Percentiles rank a stretch among this genome's conserved stretches.
Evolutionary conservation across 2,329 filamentous ascomycete species (phyloP).

Genomic region (Xylaria sp.): DNA sequence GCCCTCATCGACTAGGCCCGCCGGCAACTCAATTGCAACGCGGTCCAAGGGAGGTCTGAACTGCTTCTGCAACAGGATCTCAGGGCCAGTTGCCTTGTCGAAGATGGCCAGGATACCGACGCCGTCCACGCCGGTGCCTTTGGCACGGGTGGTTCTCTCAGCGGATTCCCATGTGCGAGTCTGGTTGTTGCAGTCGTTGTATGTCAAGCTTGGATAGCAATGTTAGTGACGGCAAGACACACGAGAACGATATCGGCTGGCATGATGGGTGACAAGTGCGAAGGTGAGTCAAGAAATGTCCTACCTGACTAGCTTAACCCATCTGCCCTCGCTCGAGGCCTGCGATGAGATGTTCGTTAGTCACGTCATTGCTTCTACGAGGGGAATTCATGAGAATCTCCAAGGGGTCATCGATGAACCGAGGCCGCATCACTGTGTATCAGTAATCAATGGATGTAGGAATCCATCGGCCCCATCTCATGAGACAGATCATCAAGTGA

Average conservation of each 20-base stretch:
- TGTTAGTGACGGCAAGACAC: conserved; percentile 7
- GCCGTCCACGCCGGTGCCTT: conserved; percentile 59
- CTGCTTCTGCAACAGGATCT: conserved; percentile 62
- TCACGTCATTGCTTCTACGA: background rate
- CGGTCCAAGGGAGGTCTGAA: conserved; percentile 58
- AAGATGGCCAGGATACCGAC: conserved; percentile 70
- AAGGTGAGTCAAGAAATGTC: conserved; percentile 14
- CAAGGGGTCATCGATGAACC: background rate
- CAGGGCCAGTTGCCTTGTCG: conserved; percentile 46
- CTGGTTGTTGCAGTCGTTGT: conserved; percentile 56
- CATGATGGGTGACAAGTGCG: background rate
- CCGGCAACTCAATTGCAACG: conserved; percentile 59
- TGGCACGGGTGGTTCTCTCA: conserved; percentile 63
- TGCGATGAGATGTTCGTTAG: conserved; percentile 25
- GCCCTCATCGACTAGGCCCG: conserved; percentile 57
- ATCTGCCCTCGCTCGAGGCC: conserved; percentile 50
- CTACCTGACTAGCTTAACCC: conserved; percentile 57
- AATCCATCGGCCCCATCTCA: background rate
- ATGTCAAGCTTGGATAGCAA: conserved; percentile 46
- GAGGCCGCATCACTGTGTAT: too few species aligned
- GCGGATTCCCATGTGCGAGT: conserved; percentile 66
- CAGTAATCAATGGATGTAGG: too few species aligned
- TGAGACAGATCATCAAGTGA: background rate
- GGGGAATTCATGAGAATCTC: background rate
- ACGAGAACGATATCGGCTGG: background rate